A percentile compares a stretch with the other conserved stretches of the same genome.
phyloP scores from a whole-genome alignment of 2,329 filamentous ascomycete genomes.

The Graphium sp. region DNA sequence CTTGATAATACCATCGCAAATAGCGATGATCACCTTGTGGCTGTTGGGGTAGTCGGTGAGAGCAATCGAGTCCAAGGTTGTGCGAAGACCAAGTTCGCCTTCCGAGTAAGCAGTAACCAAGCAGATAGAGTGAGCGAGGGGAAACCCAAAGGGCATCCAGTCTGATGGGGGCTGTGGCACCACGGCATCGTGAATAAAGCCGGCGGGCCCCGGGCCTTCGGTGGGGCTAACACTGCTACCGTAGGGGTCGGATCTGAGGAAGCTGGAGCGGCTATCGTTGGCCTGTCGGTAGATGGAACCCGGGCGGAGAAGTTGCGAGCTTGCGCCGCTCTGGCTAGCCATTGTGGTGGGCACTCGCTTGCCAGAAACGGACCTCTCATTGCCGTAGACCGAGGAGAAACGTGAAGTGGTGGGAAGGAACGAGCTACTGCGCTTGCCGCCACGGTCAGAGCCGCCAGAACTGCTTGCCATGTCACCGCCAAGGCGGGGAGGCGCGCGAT shows the following conservation, averaged over 20 bases:
- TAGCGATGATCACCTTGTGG: conserved; percentile 90
- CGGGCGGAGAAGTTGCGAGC: conserved; percentile 54
- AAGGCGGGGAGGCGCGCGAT: conserved; percentile 72
- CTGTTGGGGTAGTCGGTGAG: conserved; percentile 98
- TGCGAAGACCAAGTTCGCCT: conserved; percentile 80
- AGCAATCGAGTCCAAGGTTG: conserved; percentile 87
- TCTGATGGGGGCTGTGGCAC: conserved; percentile 92
- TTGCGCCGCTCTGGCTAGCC: conserved; percentile 71
- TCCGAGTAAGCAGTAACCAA: conserved; percentile 95
- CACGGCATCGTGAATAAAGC: conserved; percentile 92
- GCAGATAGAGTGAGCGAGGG: conserved; percentile 83
- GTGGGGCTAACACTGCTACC: conserved; percentile 32
- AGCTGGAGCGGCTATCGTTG: conserved; percentile 47
- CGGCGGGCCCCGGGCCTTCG: conserved; percentile 66
- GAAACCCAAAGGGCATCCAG: conserved; percentile 94
- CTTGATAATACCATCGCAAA: conserved; percentile 96
- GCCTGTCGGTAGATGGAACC: conserved; percentile 54
- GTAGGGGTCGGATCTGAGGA: conserved; percentile 44
- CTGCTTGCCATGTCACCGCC: conserved; percentile 57
- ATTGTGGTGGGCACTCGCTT: conserved; percentile 68
- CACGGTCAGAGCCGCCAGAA: conserved; percentile 46
- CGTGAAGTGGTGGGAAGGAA: conserved; percentile 89
- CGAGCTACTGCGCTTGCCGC: conserved; percentile 62
- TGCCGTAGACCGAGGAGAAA: conserved; percentile 79
- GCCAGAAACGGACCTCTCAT: conserved; percentile 38